phyloP scores from a whole-genome alignment of 2,329 filamentous ascomycete species.

The Geosmithia morbida region DNA sequence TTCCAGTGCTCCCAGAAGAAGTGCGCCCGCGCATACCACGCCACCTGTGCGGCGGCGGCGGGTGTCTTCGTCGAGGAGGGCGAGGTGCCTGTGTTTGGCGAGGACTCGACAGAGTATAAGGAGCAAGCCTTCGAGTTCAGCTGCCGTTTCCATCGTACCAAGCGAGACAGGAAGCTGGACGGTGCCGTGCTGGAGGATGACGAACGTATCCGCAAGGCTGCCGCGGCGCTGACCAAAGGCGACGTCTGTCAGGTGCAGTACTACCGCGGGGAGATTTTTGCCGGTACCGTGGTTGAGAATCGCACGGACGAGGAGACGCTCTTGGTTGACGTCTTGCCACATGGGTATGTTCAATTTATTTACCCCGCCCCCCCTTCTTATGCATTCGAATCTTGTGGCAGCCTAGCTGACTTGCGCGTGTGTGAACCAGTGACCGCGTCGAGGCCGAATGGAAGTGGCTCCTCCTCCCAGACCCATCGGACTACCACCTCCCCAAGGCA shows the following conservation, averaged over 20 bases:
- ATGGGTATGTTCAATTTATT: conserved; percentile 50
- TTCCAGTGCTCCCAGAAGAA: conserved; percentile 96
- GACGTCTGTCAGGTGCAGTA: conserved; percentile 82
- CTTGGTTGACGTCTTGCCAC: conserved; percentile 70
- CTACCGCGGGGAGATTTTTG: conserved; percentile 75
- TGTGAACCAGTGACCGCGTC: conserved; percentile 42
- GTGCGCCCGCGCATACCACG: conserved; percentile 85
- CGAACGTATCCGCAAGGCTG: conserved; percentile 52
- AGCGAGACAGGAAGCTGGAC: conserved; percentile 64
- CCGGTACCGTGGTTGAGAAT: conserved; percentile 78
- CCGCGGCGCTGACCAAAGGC: conserved; percentile 51
- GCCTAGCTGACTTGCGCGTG: neutral
- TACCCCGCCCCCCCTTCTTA: neutral
- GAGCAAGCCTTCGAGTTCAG: conserved; percentile 86
- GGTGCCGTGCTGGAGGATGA: conserved; percentile 56
- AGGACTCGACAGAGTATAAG: conserved; percentile 85
- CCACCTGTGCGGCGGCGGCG: conserved; percentile 83
- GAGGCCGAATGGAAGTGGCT: conserved; percentile 82
- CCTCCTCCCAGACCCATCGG: conserved; percentile 54
- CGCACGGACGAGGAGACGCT: conserved; percentile 59
- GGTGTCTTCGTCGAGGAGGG: conserved; percentile 86
- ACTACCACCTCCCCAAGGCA: conserved; percentile 60
- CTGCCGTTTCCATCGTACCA: conserved; percentile 85
- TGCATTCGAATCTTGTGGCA: too few species aligned
- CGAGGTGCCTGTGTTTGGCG: conserved; percentile 71